phyloP scores from a whole-genome alignment of 1,284 basidiomycete species.

The Termitomyces sp. region DNA sequence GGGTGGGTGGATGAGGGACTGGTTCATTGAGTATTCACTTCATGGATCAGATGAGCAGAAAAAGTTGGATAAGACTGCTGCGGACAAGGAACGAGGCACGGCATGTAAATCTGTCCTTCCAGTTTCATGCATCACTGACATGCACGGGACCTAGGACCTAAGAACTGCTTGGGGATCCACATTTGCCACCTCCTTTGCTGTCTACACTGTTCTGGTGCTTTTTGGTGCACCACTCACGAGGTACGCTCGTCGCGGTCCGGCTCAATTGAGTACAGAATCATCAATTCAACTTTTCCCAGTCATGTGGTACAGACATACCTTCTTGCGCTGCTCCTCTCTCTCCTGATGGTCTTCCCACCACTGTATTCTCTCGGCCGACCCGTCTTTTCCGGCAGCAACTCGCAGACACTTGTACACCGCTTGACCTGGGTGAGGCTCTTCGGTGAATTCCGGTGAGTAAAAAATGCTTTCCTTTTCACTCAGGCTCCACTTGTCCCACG shows the following conservation, averaged over 20 bases:
- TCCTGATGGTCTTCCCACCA: conserved; percentile 65
- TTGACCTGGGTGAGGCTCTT: conserved; percentile 75
- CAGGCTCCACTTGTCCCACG: background rate
- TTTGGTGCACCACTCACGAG: conserved; percentile 72
- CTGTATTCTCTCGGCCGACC: conserved; percentile 71
- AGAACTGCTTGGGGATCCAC: conserved; percentile 53
- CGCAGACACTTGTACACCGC: conserved; percentile 36
- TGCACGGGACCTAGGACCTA: conserved; percentile 32
- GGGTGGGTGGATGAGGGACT: conserved; percentile 59
- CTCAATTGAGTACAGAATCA: background rate
- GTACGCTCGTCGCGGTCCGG: background rate
- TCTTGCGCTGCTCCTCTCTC: conserved; percentile 63
- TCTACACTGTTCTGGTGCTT: conserved; percentile 51
- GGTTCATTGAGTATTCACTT: conserved; percentile 39
- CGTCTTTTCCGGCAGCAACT: conserved; percentile 34
- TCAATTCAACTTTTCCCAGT: conserved; percentile 26
- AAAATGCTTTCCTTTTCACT: background rate
- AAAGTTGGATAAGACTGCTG: conserved; percentile 36
- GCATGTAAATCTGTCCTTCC: conserved; percentile 27
- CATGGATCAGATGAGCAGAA: conserved; percentile 33
- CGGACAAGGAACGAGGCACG: conserved; percentile 34
- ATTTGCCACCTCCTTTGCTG: conserved; percentile 40
- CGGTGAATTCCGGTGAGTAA: conserved; percentile 70
- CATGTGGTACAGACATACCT: conserved; percentile 58
- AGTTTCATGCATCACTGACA: background rate